Evolutionary conservation across 1,139 yeast genomes (phyloP).

Genomic region (Nadsonia starkeyi-henricii): DNA sequence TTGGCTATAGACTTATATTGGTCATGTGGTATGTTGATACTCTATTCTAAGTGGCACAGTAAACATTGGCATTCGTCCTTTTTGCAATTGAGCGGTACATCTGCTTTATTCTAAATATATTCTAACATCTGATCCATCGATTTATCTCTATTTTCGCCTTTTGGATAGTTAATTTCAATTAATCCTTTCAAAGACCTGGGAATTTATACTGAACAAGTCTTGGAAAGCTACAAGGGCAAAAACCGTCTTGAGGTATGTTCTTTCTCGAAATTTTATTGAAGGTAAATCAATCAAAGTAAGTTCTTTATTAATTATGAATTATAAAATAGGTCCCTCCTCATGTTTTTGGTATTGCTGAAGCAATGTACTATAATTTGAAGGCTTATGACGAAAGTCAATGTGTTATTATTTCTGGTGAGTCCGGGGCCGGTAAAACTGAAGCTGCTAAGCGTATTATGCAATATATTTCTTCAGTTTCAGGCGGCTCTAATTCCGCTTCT

Average conservation of each 20-base stretch:
- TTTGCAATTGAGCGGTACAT: too few relatives aligned
- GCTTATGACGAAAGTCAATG: slow-evolving; percentile 92
- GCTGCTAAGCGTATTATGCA: slow-evolving; percentile 99
- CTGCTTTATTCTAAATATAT: too few relatives aligned
- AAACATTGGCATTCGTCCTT: too few relatives aligned
- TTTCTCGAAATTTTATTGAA: too few relatives aligned
- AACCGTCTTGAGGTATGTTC: slow-evolving; percentile 63
- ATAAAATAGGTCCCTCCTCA: slow-evolving; percentile 63
- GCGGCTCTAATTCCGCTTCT: slow-evolving; percentile 37
- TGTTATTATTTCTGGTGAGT: slow-evolving; percentile 96
- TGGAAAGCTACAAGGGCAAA: slow-evolving; percentile 73
- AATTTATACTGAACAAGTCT: slow-evolving; percentile 67
- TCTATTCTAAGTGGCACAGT: too few relatives aligned
- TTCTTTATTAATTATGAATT: too few relatives aligned
- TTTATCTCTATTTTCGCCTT: not conserved
- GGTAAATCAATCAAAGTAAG: too few relatives aligned
- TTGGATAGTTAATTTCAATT: slow-evolving; percentile 56
- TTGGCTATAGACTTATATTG: slow-evolving; percentile 22
- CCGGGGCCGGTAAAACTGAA: slow-evolving; percentile 98
- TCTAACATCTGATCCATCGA: too few relatives aligned
- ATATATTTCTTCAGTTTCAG: slow-evolving; percentile 82
- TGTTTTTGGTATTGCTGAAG: slow-evolving; percentile 94
- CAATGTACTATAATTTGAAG: slow-evolving; percentile 91
- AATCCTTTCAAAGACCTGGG: slow-evolving; percentile 96
- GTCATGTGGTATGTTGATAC: slow-evolving; percentile 22